Percentiles rank a stretch among this genome's conserved stretches.
phyloP scores from a whole-genome alignment of 257 asterid species.

The Penstemon davidsonii region DNA sequence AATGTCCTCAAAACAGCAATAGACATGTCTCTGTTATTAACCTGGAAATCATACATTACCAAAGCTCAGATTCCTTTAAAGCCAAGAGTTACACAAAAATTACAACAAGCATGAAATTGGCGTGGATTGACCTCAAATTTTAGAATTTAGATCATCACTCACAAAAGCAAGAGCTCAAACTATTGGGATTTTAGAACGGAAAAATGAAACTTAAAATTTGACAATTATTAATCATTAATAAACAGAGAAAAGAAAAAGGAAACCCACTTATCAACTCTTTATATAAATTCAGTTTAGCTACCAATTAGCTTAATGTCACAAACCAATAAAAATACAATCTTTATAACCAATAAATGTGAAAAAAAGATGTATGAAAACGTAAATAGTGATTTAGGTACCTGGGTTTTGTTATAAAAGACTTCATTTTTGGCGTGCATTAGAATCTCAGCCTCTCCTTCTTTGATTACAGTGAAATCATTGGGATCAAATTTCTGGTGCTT shows the following conservation, averaged over 20 bases:
- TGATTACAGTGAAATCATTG: slow-evolving; percentile 61
- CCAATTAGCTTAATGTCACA: too few relatives aligned
- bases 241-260: background rate
- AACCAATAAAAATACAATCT: too few relatives aligned
- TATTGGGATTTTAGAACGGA: too few relatives aligned
- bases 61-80: slow-evolving; percentile 17
- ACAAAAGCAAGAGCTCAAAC: background rate
- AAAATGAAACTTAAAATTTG: too few relatives aligned
- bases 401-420: slow-evolving; percentile 90
- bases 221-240: background rate
- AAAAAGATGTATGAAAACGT: background rate
- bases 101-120: background rate
- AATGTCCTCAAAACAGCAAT: slow-evolving; percentile 90
- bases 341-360: background rate
- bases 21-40: slow-evolving; percentile 93
- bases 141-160: background rate
- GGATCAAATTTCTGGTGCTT: slow-evolving; percentile 49
- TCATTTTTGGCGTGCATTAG: slow-evolving; percentile 82
- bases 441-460: slow-evolving; percentile 97
- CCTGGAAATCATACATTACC: slow-evolving; percentile 48
- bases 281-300: too few relatives aligned
- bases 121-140: background rate
- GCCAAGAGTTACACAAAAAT: background rate
- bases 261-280: too few relatives aligned
- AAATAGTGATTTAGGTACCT: slow-evolving; percentile 42